Base-by-base conservation (phyloP, 2,329 filamentous ascomycete species). In the Macrophomina pseudophaseolina region DNA sequence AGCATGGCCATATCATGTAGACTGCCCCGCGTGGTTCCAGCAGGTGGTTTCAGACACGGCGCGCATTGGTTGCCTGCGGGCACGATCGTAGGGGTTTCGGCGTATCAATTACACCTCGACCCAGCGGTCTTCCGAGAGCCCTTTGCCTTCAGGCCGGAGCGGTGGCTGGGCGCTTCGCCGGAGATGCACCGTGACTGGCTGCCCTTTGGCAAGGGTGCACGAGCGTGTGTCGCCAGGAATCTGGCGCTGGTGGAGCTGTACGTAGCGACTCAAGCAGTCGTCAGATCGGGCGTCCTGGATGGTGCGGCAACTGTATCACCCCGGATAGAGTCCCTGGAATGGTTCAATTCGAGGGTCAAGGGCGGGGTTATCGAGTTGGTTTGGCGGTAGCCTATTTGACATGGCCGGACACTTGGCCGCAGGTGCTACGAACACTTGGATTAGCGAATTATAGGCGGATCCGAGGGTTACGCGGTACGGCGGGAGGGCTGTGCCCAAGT, bases 291-390 rank as follows among this genome's bases (percentile, higher is more conserved):
- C 68, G 78, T 84, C 1, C 73, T 87, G 28, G 72, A 76, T 5
- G 83, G 83, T 1, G 82, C 81, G 2, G 80, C 67, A 53, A 71
- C 75, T 1, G 74, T 81, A 1, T 70, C 79, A 30, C 74, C 80
- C 2, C 9, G 11, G 63, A 78, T 86, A 14, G 79, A 84, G 71
- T 83, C 85, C 16, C 74, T 79, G 33, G 82, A 87, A 71, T 87
- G 84, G 85, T 87, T 87, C 69, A 87, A 86, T 70, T 81, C 80
- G 1, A 82, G 80, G 69, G 80, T 86, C 1, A 80, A 82, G 49
- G 83, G 81, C 0, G 82, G 82, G 68, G 80, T 75, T 70, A 82
- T 86, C 23, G 81, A 83, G 64, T 44, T 79, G 11, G 48, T 51
- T 12, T 51, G 23, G 23, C 18, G 11, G 35, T 38, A 38, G 35